Base-by-base conservation (phyloP, 2,329 filamentous ascomycete genomes). In the Botrytis paeoniae region DNA sequence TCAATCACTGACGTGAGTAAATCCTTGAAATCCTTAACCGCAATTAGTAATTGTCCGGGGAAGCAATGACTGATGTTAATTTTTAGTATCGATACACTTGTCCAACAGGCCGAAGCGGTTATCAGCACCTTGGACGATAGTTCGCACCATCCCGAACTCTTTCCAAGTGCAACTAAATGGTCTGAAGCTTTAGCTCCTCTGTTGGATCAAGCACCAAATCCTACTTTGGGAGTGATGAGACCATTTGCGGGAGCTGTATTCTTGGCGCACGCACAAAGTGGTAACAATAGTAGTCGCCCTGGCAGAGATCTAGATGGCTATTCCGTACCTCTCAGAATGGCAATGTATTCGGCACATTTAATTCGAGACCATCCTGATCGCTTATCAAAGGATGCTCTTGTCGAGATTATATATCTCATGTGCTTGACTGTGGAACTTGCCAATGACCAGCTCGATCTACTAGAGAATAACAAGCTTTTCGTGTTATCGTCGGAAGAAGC, bases 311-410 rank as follows among this genome's bases (percentile, higher is more conserved):
- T 86, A 6, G 87, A 88, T 75, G 92, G 92, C 0, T 88, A 90
- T 45, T 93, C 93, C 2, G 85, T 92, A 71, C 89, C 93, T 1
- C 88, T 93, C 22, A 87, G 95, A 72, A 92, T 97, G 84, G 89
- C 91, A 1, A 85, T 91, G 66, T 97, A 94, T 80, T 87, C 89
- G 0, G 84, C 86, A 9, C 86, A 86, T 66, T 80, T 96, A 0
- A 80, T 94, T 78, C 81, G 0, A 0, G 76, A 86, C 16, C 77
- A 83, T 3, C 72, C 86, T 0, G 76, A 82, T 0, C 77, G 80
- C 0, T 75, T 88, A 0, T 83, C 86, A 0, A 78, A 79, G 3
- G 79, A 83, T 2, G 82, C 83, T 32, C 84, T 85, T 69, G 81
- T 85, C 14, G 86, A 90, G 72, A 77, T 89, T 1, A 70, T 90